Base-by-base conservation (phyloP, 2,329 filamentous ascomycete genomes). In the Leptoxyphium fumago region DNA sequence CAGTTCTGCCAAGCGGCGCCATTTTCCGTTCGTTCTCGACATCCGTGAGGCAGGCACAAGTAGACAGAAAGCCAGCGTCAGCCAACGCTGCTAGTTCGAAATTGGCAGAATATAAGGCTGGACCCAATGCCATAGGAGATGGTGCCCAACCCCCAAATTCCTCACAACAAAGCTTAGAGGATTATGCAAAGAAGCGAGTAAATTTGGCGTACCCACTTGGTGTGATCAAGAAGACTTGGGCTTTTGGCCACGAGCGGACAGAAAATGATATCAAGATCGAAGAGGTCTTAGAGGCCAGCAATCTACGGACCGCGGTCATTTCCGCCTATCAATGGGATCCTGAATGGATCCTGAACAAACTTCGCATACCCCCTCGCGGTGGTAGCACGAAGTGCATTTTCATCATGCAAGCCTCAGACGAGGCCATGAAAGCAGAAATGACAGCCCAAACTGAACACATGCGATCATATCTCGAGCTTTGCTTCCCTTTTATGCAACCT, bases 261-360 rank as follows among this genome's bases (percentile, higher is more conserved):
- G 68, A 67, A 4, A 74, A 87, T 48, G 85, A 94, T 49, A 85
- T 96, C 57, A 91, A 79, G 47, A 78, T 96, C 36, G 85, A 94
- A 55, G 87, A 95, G 59, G 75, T 95, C 0, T 63, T 95, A 1
- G 82, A 94, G 59, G 80, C 77, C 48, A 64, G 75, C 1, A 72
- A 79, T 10, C 68, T 96, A 8, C 69, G 83, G 42, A 74, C 86
- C 34, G 88, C 85, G 1, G 74, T 96, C 0, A 65, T 96, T 5
- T 94, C 87, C 52, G 84, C 89, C 0, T 96, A 83, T 53, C 78
- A 89, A 58, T 91, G 84, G 78, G 82, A 96, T 49, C 74, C 81
- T 11, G 73, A 82, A 26, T 95, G 85, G 84, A 61, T 91, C 39
- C 61, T 89, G 26, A 52, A 59, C 13, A 61, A 72, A 69, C 44